Base-by-base conservation (phyloP, 1,139 yeast genomes). In the Chernovozyma sophiae-reginae region DNA sequence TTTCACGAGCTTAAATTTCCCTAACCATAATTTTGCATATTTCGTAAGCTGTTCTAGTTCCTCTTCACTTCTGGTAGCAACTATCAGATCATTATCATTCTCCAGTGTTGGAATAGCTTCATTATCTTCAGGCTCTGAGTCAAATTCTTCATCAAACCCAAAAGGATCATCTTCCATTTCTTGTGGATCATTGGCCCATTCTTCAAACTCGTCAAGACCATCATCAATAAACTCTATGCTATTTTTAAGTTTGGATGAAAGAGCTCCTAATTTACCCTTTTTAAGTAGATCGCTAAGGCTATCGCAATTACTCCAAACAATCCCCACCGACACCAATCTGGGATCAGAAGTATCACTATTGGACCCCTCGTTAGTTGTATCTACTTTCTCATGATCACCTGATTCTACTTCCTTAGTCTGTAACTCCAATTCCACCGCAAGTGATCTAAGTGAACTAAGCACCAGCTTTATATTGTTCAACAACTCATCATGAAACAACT, bases 111-210 rank as follows among this genome's bases (percentile, higher is more conserved):
- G 48, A 4, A 43, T 52, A 27, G 53, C 57, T 4, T 57, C 59
- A 2, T 53, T 55, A 3, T 45, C 52, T 1, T 55, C 65, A 2
- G 53, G 60, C 1, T 57, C 65, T 2, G 49, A 60, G 3, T 61
- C 68, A 8, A 52, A 60, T 3, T 46, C 53, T n/a, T 40, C 43
- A 14, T 35, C 33, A 20, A 62, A 53, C 3, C 61, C 66, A 50
- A 68, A 68, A 3, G 70, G 69, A 57, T 77, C 81, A 36, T 62
- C 66, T 33, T 65, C 68, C 32, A 55, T 45, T 4, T 63, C 63
- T 26, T 62, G 63, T 0, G 90, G 90, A 44, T 80, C 69, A 40
- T 77, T 74, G 1, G 78, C 53, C 86, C 89, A 83, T 42, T 78
- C 85, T 13, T 63, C 74, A 42, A 81, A 72, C 46, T 83, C 90